These are phyloP conservation scores for Cylindrotheca closterium DNA, from an alignment of 108 stramenopile species.

Conservation along the genomic window DNA sequence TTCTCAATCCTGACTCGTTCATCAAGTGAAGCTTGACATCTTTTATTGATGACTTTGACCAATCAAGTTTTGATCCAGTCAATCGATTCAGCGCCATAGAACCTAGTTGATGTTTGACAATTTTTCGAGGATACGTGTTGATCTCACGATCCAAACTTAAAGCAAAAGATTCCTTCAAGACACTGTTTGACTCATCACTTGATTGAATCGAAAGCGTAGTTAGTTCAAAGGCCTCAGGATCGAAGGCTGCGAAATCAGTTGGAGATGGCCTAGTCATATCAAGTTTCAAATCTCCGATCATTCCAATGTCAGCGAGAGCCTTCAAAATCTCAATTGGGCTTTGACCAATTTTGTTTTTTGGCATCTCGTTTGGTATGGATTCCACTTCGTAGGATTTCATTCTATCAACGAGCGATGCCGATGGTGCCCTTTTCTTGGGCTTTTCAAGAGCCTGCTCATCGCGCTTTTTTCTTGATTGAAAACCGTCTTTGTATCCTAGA, in stretches of 20 bases:
- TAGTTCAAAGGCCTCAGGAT: conserved; percentile 6
- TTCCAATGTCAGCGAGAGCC: conserved; percentile 24
- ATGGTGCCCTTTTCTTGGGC: neutral
- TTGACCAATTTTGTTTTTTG: conserved; percentile 17
- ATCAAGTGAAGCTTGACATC: neutral
- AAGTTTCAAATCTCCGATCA: conserved; percentile 25
- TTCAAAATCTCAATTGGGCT: conserved; percentile 24
- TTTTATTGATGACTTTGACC: neutral
- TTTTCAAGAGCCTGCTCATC: neutral
- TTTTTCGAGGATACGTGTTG: conserved; percentile 10
- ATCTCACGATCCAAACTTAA: conserved; percentile 23
- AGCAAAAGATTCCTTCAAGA: conserved; percentile 1
- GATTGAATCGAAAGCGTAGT: neutral
- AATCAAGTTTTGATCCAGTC: neutral
- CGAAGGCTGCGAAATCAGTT: conserved; percentile 8
- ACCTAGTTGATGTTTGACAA: conserved; percentile 30
- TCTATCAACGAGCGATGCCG: neutral
- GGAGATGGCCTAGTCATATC: conserved; percentile 15
- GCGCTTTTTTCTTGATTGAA: conserved; percentile 1
- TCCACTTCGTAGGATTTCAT: conserved; percentile 18
- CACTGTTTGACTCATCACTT: neutral
- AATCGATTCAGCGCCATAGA: conserved; percentile 21
- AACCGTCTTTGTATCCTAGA: conserved; percentile 9
- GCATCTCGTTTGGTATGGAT: conserved; percentile 2
- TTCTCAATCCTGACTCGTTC: neutral